Evolutionary conservation across 768 basidiomycete genomes (phyloP).

Genomic region (Myochromella boudieri): DNA sequence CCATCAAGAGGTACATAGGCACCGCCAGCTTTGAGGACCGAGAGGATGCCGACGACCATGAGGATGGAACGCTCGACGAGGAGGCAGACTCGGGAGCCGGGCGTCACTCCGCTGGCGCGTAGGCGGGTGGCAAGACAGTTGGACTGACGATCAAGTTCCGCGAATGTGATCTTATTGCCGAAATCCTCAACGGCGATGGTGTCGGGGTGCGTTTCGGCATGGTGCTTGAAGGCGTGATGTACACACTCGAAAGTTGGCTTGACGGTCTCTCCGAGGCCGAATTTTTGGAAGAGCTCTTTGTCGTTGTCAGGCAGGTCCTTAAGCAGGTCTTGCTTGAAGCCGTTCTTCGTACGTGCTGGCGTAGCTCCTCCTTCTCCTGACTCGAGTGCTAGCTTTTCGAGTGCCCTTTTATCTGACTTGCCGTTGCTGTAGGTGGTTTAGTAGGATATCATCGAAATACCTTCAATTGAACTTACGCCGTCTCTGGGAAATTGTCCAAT

Average conservation of each 20-base stretch:
- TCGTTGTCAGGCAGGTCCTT: conserved; percentile 37
- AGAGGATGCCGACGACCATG: conserved; percentile 56
- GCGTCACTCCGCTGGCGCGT: conserved; percentile 38
- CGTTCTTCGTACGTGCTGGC: conserved; percentile 1
- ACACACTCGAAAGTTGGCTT: conserved; percentile 46
- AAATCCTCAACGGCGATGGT: conserved; percentile 53
- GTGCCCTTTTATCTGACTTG: conserved; percentile 33
- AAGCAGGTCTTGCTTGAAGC: conserved; percentile 14
- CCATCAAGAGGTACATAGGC: conserved; percentile 62
- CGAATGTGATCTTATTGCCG: conserved; percentile 46
- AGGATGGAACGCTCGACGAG: conserved; percentile 52
- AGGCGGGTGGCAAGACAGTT: conserved; percentile 45
- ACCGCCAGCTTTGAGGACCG: conserved; percentile 54
- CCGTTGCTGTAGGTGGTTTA: conserved; percentile 6
- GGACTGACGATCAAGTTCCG: conserved; percentile 46
- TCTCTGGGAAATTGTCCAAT: conserved; percentile 7
- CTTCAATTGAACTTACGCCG: neutral
- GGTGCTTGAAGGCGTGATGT: conserved; percentile 54
- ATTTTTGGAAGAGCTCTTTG: conserved; percentile 41
- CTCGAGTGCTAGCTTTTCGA: conserved; percentile 38
- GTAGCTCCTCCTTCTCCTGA: conserved; percentile 2
- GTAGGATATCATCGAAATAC: neutral
- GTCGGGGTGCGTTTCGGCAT: conserved; percentile 38
- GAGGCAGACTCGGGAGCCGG: conserved; percentile 52
- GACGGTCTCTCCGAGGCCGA: conserved; percentile 40